Evolutionary conservation across 305 asterid genomes (phyloP).

Genomic region (Rubia peregrina): DNA sequence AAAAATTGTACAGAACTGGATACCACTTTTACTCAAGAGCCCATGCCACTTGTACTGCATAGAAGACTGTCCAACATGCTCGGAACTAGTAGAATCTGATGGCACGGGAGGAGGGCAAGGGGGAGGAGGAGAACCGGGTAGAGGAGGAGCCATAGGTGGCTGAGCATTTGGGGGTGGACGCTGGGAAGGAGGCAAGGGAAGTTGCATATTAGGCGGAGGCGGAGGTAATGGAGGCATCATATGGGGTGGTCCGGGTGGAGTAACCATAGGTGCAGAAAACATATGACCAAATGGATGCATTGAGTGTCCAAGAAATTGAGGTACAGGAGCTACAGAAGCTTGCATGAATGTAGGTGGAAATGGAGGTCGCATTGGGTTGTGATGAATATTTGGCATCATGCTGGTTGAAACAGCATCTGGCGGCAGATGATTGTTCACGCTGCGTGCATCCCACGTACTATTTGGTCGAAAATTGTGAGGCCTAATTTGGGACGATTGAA

Average conservation of each 20-base stretch:
- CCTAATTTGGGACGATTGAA: constrained; percentile 48
- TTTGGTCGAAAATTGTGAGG: constrained; percentile 58
- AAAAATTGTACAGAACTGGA: constrained; percentile 62
- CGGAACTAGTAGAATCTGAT: constrained; percentile 37
- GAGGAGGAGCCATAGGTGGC: constrained; percentile 61
- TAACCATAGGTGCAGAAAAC: constrained; percentile 44
- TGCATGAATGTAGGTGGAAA: constrained; percentile 41
- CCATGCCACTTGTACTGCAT: constrained; percentile 70
- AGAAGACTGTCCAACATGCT: constrained; percentile 24
- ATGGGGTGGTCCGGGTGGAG: constrained; percentile 66
- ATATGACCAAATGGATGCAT: constrained; percentile 54
- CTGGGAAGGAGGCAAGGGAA: constrained; percentile 37
- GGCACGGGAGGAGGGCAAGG: constrained; percentile 32
- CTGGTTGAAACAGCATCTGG: constrained; percentile 41
- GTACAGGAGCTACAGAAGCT: constrained; percentile 70
- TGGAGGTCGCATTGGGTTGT: constrained; percentile 44
- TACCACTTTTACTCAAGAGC: constrained; percentile 81
- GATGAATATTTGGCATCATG: constrained; percentile 42
- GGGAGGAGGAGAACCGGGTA: constrained; percentile 57
- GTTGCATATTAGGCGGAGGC: constrained; percentile 40
- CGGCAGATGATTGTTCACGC: constrained; percentile 43
- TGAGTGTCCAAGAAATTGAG: constrained; percentile 55
- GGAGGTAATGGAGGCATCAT: constrained; percentile 51
- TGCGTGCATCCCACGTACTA: constrained; percentile 67
- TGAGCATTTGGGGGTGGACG: constrained; percentile 48